Percentiles rank a stretch among this genome's conserved stretches.
Conservation (phyloP, 2,329 filamentous ascomycete species). For the Fusarium ambrosium region DNA sequence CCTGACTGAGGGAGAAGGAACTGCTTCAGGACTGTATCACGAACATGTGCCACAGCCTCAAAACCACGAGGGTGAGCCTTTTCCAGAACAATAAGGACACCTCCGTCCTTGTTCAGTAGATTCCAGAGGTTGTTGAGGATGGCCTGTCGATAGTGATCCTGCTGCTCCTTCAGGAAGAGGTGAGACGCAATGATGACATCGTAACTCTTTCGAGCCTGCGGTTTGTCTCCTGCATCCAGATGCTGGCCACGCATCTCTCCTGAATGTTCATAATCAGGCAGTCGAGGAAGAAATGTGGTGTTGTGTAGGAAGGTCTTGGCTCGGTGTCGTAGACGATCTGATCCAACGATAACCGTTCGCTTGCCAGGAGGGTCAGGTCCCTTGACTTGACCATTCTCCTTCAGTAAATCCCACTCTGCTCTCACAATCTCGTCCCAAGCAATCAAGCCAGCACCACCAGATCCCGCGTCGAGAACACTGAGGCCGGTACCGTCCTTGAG, state of each 20-base stretch:
- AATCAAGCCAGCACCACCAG: slow-evolving; percentile 78
- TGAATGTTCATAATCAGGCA: slow-evolving; percentile 87
- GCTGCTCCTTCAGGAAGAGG: slow-evolving; percentile 79
- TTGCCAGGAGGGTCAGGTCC: slow-evolving; percentile 72
- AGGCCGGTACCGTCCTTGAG: slow-evolving; percentile 69
- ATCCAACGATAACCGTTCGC: slow-evolving; percentile 84
- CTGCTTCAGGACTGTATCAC: slow-evolving; percentile 81
- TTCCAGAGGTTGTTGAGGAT: slow-evolving; percentile 92
- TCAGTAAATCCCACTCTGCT: slow-evolving; percentile 84
- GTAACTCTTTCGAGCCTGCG: slow-evolving; percentile 79
- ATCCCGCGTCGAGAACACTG: slow-evolving; percentile 80
- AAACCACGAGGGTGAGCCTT: slow-evolving; percentile 94
- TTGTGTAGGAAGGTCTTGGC: slow-evolving; percentile 84
- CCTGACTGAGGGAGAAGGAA: slow-evolving; percentile 71
- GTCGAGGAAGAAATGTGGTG: slow-evolving; percentile 89
- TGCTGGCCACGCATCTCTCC: slow-evolving; percentile 69
- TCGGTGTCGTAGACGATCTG: slow-evolving; percentile 80
- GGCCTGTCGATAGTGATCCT: slow-evolving; percentile 82
- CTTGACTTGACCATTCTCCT: slow-evolving; percentile 59
- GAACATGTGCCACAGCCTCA: slow-evolving; percentile 88
- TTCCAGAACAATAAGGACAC: slow-evolving; percentile 88
- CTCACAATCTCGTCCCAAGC: slow-evolving; percentile 84
- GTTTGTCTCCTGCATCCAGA: slow-evolving; percentile 68
- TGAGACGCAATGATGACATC: slow-evolving; percentile 94
- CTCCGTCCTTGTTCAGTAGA: slow-evolving; percentile 84